phyloP scores from a whole-genome alignment of 345 rosid genomes.

The Bruguiera gymnorhiza region DNA sequence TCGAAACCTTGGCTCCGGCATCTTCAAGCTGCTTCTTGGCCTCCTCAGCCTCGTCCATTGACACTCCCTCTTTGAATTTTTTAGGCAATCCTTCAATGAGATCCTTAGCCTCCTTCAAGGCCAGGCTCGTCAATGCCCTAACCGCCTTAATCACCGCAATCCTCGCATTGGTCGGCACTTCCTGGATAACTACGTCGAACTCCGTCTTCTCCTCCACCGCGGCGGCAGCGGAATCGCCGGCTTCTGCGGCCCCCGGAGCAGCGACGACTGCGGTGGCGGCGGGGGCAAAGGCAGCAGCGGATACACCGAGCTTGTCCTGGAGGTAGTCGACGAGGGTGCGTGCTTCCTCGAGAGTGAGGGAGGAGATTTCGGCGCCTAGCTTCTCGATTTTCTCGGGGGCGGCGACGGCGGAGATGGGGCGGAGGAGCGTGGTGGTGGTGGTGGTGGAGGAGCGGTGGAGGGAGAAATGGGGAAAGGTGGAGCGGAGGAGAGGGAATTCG shows the following conservation, averaged over 20 bases:
- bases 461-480: background rate
- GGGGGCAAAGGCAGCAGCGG: conserved; percentile 71
- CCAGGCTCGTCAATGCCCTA: conserved; percentile 70
- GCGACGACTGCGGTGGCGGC: conserved; percentile 41
- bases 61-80: conserved; percentile 72
- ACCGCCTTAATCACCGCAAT: conserved; percentile 82
- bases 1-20: conserved; percentile 71
- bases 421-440: conserved; percentile 40
- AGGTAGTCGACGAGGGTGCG: conserved; percentile 71
- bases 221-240: conserved; percentile 32
- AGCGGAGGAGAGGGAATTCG: conserved; percentile 42
- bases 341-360: conserved; percentile 73
- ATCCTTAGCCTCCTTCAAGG: conserved; percentile 85
- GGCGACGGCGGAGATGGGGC: conserved; percentile 53
- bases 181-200: conserved; percentile 74
- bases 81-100: conserved; percentile 81
- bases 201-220: conserved; percentile 72
- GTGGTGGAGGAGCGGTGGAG: conserved; percentile 12
- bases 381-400: conserved; percentile 75
- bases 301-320: conserved; percentile 79
- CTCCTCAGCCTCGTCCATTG: conserved; percentile 83
- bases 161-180: conserved; percentile 68
- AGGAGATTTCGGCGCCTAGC: conserved; percentile 58
- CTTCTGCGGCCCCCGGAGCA: conserved; percentile 34
- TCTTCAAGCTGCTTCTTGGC: conserved; percentile 85